Evolutionary conservation across 192 early-diverging fungal genomes (phyloP), one percentile per base, ranked within the genome.

Genomic region (Podochytrium sp.): DNA sequence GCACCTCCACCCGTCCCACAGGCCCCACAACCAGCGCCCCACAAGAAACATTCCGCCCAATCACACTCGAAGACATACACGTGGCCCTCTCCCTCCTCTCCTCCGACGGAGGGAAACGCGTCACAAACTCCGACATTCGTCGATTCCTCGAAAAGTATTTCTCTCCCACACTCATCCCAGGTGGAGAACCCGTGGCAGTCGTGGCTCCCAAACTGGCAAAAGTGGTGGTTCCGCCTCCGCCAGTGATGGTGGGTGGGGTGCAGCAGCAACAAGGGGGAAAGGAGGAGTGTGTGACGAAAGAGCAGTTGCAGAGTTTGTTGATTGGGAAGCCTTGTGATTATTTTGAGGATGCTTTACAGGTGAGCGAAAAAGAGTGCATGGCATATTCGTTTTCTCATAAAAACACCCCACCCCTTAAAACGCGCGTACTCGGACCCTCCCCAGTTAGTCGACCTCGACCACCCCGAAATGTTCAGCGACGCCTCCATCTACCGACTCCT

Each of bases 271-370:
- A n/a, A n/a, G n/a, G n/a, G n/a, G n/a, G n/a, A n/a, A 69, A 69
- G 51, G 66, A 86, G 42, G 80, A 84, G 43, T 79, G 79, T 39
- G 68, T 86, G 2, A 84, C 80, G 25, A 76, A 69, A 43, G 84
- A 86, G 42, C 66, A 78, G 70, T 57, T 86, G 68, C 35, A 53
- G 49, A 77, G 69, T 25, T 30, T 86, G 56, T 59, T 86, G 60
- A 29, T 86, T 10, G 76, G 76, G 29, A 34, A 64, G 37, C 40
- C 35, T 27, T 37, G 50, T 35, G 58, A 81, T 33, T 74, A 75
- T 30, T 85, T 78, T 73, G 79, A 83, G 27, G 76, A 78, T 16
- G 77, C 81, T 0, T 83, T 78, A 34, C 69, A 83, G 79, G 83
- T 85, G 43, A 47, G 43, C 43, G 10, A 47, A 10, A 2, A 42